Base-by-base conservation (phyloP, 768 basidiomycete species). In the Epithele typhae region DNA sequence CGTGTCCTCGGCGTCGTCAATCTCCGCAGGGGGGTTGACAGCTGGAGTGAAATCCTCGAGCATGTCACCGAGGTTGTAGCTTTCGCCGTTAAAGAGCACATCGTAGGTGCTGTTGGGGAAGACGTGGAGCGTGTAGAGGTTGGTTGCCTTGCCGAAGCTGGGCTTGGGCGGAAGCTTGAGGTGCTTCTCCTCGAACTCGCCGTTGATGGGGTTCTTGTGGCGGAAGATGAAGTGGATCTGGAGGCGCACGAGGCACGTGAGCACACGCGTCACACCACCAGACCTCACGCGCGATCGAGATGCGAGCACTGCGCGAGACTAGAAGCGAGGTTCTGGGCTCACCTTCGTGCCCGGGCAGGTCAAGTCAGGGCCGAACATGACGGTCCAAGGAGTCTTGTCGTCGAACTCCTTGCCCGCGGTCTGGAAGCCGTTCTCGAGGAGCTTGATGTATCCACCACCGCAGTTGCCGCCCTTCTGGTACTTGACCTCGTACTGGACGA, bases 151-250 rank as follows among this genome's bases (percentile, higher is more conserved):
- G 59, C 95, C 92, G 53, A 82, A 73, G 38, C 52, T 25, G 23
- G 95, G 95, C 48, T 76, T 77, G 49, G 92, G 94, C 52, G 93
- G 75, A 49, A 76, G 63, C 43, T 73, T 79, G 50, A 98, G 83
- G 69, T 99, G 96, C 70, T 99, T 98, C 81, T 99, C 96, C 70
- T 98, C 96, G 54, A 78, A 80, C 61, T 92, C 92, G 58, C 91
- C 91, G 37, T 87, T 91, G 59, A 87, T 77, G 27, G 96, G 95
- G 75, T 82, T 94, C 74, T 86, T 83, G 77, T 97, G 88, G 59
- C 93, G 90, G 91, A 99, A 95, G 72, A 99, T 99, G 71, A 99
- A 97, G 77, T 99, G 96, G 41, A 97, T 75, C 89, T 94, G 61
- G 9, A 12, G 44, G 39, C 14, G 37, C 32, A 18, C 42, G n/a